Evolutionary conservation across 306 rosid genomes (phyloP).

Genomic region (Casuarina equisetifolia): DNA sequence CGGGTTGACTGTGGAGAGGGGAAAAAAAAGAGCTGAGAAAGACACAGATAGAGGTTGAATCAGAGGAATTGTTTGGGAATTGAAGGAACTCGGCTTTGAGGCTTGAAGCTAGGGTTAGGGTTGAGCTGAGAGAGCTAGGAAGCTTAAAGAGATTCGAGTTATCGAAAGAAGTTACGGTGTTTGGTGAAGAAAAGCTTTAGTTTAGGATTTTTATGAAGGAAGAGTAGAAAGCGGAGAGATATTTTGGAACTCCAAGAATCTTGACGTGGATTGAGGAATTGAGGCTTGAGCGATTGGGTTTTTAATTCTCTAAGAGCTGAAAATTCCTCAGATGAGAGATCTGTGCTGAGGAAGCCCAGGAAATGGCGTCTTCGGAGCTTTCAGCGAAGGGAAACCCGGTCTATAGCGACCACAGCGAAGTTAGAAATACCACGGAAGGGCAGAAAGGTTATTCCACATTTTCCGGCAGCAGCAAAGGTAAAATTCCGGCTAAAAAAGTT

Average conservation of each 20-base stretch:
- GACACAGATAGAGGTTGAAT: background rate
- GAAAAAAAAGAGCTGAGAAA: constrained; percentile 4
- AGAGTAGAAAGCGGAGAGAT: background rate
- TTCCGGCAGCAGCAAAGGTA: constrained; percentile 42
- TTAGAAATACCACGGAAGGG: constrained; percentile 33
- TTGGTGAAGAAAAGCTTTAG: background rate
- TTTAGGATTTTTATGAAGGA: background rate
- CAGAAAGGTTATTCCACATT: constrained; percentile 36
- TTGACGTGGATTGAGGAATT: background rate
- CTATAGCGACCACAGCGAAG: constrained; percentile 35
- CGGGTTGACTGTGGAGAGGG: background rate
- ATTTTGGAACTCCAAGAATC: background rate
- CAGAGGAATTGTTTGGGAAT: constrained; percentile 11
- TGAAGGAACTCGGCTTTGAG: constrained; percentile 17
- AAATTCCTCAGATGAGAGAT: constrained; percentile 55
- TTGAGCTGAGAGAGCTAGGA: constrained; percentile 6
- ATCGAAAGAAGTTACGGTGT: background rate
- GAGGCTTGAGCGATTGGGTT: background rate
- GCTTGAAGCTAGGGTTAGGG: constrained; percentile 17
- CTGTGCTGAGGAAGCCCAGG: constrained; percentile 42
- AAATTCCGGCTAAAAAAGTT: constrained; percentile 11
- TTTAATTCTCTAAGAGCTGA: constrained; percentile 12
- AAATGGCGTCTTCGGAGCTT: constrained; percentile 70
- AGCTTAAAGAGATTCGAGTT: background rate
- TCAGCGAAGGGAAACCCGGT: constrained; percentile 50